Conservation (phyloP, 1,284 basidiomycete genomes). For the Irpex rosettiformis region DNA sequence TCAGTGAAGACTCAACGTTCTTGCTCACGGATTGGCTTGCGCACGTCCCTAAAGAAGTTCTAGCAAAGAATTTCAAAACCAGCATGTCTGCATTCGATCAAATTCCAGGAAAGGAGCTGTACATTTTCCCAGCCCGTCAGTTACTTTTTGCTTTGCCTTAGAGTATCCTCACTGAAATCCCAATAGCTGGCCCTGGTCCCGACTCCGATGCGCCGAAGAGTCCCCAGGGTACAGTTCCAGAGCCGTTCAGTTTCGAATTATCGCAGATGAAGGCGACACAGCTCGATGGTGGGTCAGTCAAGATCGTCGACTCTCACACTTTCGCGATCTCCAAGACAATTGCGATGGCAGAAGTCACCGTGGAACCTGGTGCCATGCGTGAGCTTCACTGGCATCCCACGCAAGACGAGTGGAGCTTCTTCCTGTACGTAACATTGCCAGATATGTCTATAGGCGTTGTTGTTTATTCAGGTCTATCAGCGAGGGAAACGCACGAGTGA, state of each 20-base stretch:
- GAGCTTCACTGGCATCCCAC: conserved; percentile 67
- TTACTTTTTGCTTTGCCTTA: not conserved
- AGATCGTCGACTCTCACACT: conserved; percentile 56
- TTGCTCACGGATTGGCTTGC: conserved; percentile 66
- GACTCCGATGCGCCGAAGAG: conserved; percentile 38
- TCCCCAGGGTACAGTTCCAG: conserved; percentile 51
- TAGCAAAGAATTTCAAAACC: conserved; percentile 69
- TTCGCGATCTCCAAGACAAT: conserved; percentile 54
- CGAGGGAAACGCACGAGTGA: conserved; percentile 57
- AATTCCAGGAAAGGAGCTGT: conserved; percentile 57
- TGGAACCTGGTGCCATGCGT: conserved; percentile 62
- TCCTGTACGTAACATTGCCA: conserved; percentile 33
- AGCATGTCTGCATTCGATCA: conserved; percentile 51
- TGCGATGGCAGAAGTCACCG: conserved; percentile 62
- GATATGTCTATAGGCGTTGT: not conserved
- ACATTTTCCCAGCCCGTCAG: conserved; percentile 63
- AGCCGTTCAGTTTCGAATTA: conserved; percentile 52
- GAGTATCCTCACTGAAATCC: not conserved
- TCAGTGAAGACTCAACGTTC: conserved; percentile 70
- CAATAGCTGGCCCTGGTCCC: conserved; percentile 31
- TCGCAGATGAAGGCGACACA: conserved; percentile 50
- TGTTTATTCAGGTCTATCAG: conserved; percentile 29
- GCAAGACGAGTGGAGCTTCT: conserved; percentile 66
- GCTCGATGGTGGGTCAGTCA: conserved; percentile 58
- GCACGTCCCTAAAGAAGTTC: conserved; percentile 59